Evolutionary conservation across 139 green algal species (phyloP), one percentile per base, ranked within the genome.

Genomic region (Limnomonas spitsbergensis): DNA sequence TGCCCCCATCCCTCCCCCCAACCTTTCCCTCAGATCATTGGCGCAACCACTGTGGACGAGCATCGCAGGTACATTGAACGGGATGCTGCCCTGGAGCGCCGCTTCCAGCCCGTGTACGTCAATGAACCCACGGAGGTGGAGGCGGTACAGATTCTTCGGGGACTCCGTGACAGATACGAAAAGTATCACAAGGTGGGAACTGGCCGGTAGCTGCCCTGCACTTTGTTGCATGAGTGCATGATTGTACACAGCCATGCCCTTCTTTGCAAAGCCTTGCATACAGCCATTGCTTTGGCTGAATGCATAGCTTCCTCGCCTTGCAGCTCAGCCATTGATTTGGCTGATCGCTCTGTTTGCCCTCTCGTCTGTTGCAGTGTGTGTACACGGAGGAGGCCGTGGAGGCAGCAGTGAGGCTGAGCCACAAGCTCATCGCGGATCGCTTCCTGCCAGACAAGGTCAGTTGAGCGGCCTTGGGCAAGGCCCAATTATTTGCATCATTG

Each of bases 81-180:
- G n/a, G 96, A 99, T 76, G 78, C 92, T 20, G 95, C 96, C 3
- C 89, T 99, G 56, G 92, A 96, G 81, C 86, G 96, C 29, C 91
- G 96, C 53, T 99, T 99, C 84, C 96, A 99, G 86, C 94, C 95
- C 2, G 88, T 98, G 40, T 82, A 89, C 0, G 88, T 98, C 32
- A 76, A 89, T 0, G 93, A 97, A 87, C 94, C 95, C 3, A 91
- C 40, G 4, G 79, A 82, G 37, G 84, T 69, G 47, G 52, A 87
- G 53, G 87, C 95, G 0, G 79, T 95, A 37, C 47, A 77, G 3
- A 98, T 99, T 68, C 89, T 99, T 26, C 42, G 85, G 74, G 84
- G 88, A 27, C 79, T 92, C 38, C 72, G 83, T 40, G 86, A 93
- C 35, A 82, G 80, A 32, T 99, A 98, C 84, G 95, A 98, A 86